A percentile compares a stretch with the other conserved stretches of the same genome.
Conservation (phyloP, 139 green algal species). For the Haematococcus sp. region DNA sequence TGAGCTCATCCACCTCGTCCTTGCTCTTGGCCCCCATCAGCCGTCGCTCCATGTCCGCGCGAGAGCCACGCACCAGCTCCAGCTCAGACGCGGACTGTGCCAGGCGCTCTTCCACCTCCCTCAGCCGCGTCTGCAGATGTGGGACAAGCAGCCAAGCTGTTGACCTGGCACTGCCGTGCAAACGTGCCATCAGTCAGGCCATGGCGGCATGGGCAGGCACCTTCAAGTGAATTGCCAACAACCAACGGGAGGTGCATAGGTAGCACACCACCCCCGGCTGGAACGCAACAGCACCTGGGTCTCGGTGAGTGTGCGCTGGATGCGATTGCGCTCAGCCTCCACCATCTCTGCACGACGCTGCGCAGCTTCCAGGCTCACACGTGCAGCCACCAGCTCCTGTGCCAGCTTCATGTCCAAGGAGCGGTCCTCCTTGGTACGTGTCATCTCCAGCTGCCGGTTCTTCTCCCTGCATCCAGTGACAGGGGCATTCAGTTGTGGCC, state of each 20-base stretch:
- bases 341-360: conserved; percentile 36
- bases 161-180: too few relatives aligned
- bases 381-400: conserved; percentile 46
- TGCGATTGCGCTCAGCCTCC: conserved; percentile 39
- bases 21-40: conserved; percentile 35
- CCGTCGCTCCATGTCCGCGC: conserved; percentile 28
- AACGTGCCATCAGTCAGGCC: too few relatives aligned
- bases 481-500: neutral
- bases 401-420: conserved; percentile 17
- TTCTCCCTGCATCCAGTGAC: conserved; percentile 15
- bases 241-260: too few relatives aligned
- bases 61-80: conserved; percentile 27
- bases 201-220: too few relatives aligned
- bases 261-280: too few relatives aligned
- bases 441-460: conserved; percentile 11
- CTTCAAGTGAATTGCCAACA: too few relatives aligned
- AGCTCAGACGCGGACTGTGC: conserved; percentile 38
- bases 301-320: conserved; percentile 34
- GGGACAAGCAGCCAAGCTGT: neutral
- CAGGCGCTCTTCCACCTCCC: conserved; percentile 48
- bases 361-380: conserved; percentile 37
- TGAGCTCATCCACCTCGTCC: conserved; percentile 46
- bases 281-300: conserved; percentile 27
- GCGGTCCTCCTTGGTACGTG: neutral
- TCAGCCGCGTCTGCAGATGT: conserved; percentile 29